phyloP scores from a whole-genome alignment of 2,329 filamentous ascomycete genomes.

The Simplicillium aogashimaense region DNA sequence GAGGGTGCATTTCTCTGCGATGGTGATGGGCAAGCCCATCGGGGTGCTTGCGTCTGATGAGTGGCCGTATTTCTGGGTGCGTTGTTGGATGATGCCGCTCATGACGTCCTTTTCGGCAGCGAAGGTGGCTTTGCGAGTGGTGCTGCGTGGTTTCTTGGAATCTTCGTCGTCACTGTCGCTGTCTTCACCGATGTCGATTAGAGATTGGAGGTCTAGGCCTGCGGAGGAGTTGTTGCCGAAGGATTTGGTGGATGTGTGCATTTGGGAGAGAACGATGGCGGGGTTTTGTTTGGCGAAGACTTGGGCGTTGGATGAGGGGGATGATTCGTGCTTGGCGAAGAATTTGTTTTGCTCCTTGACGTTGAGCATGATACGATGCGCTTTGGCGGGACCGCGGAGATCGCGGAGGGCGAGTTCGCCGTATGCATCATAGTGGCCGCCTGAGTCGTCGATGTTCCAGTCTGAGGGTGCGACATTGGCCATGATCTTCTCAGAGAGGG shows the following conservation, averaged over 20 bases:
- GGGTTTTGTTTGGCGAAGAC: slow-evolving; percentile 63
- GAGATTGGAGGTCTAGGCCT: slow-evolving; percentile 50
- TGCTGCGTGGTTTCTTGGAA: slow-evolving; percentile 47
- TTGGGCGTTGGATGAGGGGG: slow-evolving; percentile 30
- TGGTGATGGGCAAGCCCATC: slow-evolving; percentile 43
- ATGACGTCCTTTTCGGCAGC: slow-evolving; percentile 58
- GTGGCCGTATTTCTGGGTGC: slow-evolving; percentile 46
- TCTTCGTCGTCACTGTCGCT: slow-evolving; percentile 57
- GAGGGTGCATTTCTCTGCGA: slow-evolving; percentile 48
- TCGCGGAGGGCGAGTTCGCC: slow-evolving; percentile 70
- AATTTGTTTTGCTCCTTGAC: slow-evolving; percentile 82
- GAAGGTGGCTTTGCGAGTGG: slow-evolving; percentile 56
- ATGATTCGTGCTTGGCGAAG: slow-evolving; percentile 54
- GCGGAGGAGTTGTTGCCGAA: slow-evolving; percentile 36
- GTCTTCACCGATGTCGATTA: slow-evolving; percentile 60
- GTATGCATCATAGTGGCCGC: slow-evolving; percentile 52
- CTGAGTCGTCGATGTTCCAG: slow-evolving; percentile 45
- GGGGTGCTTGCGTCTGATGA: slow-evolving; percentile 34
- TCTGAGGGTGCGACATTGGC: slow-evolving; percentile 76
- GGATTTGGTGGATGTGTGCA: slow-evolving; percentile 52
- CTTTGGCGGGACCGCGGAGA: slow-evolving; percentile 62
- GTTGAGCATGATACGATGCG: slow-evolving; percentile 73
- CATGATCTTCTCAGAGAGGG: slow-evolving; percentile 86
- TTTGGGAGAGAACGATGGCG: slow-evolving; percentile 51
- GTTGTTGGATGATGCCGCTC: slow-evolving; percentile 51